Evolutionary conservation across 441 rosid species (phyloP).

Genomic region (Euphorbia celastroides): DNA sequence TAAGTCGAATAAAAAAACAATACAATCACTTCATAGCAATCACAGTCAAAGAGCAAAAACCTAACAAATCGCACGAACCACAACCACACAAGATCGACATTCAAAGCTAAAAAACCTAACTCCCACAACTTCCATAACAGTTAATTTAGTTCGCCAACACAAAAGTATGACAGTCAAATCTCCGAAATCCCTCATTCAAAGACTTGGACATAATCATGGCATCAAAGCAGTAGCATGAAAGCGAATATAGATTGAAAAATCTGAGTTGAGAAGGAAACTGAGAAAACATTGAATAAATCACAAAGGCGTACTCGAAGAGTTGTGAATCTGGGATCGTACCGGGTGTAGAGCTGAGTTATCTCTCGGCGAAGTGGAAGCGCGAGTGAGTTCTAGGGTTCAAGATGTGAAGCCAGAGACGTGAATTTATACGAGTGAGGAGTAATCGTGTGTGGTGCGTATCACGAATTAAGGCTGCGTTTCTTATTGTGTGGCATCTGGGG

Average conservation of each 20-base stretch:
- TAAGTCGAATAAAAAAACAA: neutral
- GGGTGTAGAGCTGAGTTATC: neutral
- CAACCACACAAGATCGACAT: neutral
- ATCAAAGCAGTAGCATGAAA: neutral
- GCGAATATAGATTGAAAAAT: neutral
- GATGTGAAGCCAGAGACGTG: neutral
- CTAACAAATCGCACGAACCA: neutral
- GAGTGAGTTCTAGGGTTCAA: conserved; percentile 9
- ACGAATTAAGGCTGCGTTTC: neutral
- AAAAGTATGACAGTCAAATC: neutral
- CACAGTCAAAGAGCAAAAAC: neutral
- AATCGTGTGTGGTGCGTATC: neutral
- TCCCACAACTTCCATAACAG: neutral
- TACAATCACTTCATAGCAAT: neutral
- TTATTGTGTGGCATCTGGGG: no score
- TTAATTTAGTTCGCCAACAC: neutral
- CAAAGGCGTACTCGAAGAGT: neutral
- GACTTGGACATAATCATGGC: neutral
- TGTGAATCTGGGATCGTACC: neutral
- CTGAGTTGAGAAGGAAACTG: neutral
- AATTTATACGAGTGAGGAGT: neutral
- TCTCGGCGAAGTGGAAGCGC: neutral
- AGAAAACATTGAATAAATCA: neutral
- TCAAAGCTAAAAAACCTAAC: neutral
- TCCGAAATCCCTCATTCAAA: neutral